Evolutionary conservation across 1,284 basidiomycete genomes (phyloP).

Genomic region (Rhizoctonia solani): DNA sequence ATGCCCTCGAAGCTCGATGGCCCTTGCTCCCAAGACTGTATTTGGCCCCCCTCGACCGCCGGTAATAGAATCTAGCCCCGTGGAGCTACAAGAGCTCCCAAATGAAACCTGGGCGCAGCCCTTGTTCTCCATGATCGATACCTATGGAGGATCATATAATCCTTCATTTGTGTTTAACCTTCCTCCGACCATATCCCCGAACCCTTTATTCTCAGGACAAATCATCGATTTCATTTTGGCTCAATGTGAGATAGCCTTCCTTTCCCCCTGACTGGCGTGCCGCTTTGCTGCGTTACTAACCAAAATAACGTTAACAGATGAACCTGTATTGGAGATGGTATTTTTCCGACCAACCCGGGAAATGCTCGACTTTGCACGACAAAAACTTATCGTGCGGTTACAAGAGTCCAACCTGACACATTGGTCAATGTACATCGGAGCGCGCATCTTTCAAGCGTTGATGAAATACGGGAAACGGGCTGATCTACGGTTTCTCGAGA

Average conservation of each 20-base stretch:
- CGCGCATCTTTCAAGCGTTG: neutral
- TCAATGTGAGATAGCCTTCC: neutral
- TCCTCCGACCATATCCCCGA: neutral
- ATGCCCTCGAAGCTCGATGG: neutral
- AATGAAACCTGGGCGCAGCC: neutral
- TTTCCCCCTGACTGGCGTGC: neutral
- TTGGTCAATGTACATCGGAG: conserved; percentile 19
- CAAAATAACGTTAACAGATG: neutral
- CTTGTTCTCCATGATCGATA: neutral
- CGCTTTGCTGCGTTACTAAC: neutral
- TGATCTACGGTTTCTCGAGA: neutral
- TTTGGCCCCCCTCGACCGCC: neutral
- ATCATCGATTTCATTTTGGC: neutral
- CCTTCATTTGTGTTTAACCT: neutral
- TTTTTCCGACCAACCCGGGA: neutral
- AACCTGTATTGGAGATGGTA: conserved; percentile 9
- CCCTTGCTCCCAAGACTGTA: neutral
- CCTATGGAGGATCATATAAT: neutral
- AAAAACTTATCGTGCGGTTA: neutral
- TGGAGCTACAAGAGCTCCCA: neutral
- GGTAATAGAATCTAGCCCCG: neutral
- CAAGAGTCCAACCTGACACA: conserved; percentile 4
- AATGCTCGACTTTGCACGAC: neutral
- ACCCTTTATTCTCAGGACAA: neutral
- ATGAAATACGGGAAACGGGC: neutral